Conservation (phyloP, 345 rosid species). For the Luvunga scandens region DNA sequence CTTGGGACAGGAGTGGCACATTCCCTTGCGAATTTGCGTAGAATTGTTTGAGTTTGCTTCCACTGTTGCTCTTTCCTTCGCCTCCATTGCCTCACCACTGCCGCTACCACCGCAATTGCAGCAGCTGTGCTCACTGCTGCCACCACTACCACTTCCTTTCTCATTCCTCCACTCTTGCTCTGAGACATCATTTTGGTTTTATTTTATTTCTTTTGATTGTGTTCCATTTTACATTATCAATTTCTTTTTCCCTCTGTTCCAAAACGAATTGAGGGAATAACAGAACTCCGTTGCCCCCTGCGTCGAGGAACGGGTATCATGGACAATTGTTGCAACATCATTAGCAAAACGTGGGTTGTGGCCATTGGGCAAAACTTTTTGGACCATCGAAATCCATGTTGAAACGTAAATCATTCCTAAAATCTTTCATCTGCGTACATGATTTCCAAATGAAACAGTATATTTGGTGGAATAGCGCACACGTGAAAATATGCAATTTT, state of each 20-base stretch:
- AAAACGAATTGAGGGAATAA: not conserved
- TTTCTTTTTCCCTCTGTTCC: not conserved
- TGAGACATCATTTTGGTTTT: not conserved
- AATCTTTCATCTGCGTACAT: no score
- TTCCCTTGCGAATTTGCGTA: conserved; percentile 50
- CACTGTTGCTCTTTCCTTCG: conserved; percentile 27
- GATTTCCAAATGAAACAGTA: no score
- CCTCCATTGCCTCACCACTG: conserved; percentile 26
- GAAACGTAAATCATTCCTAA: no score
- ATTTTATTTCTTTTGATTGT: not conserved
- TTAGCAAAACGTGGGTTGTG: no score
- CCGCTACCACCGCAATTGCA: conserved; percentile 22
- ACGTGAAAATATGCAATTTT: no score
- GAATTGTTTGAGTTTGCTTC: conserved; percentile 40
- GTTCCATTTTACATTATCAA: not conserved
- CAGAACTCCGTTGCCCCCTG: not conserved
- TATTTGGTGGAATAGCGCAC: no score
- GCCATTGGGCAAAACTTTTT: no score
- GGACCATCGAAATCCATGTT: no score
- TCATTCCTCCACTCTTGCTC: not conserved
- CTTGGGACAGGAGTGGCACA: conserved; percentile 56
- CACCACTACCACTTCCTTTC: conserved; percentile 28
- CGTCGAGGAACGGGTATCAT: conserved; percentile 5
- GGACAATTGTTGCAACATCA: not conserved
- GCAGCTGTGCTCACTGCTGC: conserved; percentile 27